Evolutionary conservation across 441 rosid species (phyloP).

Genomic region (Hura crepitans): DNA sequence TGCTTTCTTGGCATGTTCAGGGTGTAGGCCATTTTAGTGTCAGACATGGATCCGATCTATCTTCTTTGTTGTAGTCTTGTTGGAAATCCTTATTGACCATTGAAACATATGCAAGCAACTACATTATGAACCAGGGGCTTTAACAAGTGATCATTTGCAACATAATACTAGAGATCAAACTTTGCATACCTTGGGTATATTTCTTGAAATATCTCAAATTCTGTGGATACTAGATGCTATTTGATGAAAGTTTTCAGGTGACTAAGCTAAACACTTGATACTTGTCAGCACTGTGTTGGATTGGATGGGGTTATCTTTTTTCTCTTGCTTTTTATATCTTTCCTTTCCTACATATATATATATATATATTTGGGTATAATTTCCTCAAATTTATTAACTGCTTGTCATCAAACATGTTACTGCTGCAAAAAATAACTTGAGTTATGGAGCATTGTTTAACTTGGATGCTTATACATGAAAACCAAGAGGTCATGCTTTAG

Average conservation of each 20-base stretch:
- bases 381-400: not conserved
- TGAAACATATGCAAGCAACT: not conserved
- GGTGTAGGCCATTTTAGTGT: not conserved
- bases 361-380: not conserved
- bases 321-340: too few relatives aligned
- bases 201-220: slow-evolving; percentile 2
- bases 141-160: not conserved
- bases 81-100: slow-evolving; percentile 4
- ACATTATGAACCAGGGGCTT: not conserved
- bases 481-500: not conserved
- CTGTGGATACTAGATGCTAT: not conserved
- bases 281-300: not conserved
- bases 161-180: not conserved
- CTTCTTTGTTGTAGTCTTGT: slow-evolving; percentile 1
- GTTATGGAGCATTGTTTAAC: not conserved
- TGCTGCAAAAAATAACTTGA: not conserved
- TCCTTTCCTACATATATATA: not conserved
- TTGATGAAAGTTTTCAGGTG: not conserved
- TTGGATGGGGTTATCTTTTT: not conserved
- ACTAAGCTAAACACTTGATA: not conserved
- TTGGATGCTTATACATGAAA: not conserved
- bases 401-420: not conserved
- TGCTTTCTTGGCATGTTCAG: not conserved
- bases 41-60: not conserved
- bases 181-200: not conserved